phyloP scores from a whole-genome alignment of 768 basidiomycete genomes.

The Lactarius quietus region DNA sequence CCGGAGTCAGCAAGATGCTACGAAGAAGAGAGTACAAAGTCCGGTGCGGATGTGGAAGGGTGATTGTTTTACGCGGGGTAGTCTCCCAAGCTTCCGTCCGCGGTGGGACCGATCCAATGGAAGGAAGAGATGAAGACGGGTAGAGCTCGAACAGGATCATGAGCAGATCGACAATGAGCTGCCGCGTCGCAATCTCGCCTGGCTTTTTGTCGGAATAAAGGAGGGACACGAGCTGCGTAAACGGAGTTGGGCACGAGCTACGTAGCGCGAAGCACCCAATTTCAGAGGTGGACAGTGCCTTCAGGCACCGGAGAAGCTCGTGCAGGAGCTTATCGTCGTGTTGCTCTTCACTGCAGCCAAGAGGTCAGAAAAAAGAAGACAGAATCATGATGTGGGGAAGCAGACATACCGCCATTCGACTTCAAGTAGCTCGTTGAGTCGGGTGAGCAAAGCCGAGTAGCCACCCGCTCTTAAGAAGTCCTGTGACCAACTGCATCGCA shows the following conservation, averaged over 20 bases:
- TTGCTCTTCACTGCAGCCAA: conserved; percentile 79
- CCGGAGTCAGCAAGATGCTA: conserved; percentile 67
- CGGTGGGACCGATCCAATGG: conserved; percentile 35
- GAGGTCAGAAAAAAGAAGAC: not conserved
- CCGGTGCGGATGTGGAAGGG: conserved; percentile 70
- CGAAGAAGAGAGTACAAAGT: conserved; percentile 72
- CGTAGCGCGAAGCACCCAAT: conserved; percentile 89
- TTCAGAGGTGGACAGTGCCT: conserved; percentile 85
- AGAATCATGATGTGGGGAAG: not conserved
- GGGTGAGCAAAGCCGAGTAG: conserved; percentile 76
- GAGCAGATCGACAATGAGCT: conserved; percentile 86
- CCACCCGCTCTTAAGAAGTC: conserved; percentile 82
- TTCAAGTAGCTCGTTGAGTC: conserved; percentile 87
- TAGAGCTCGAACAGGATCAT: conserved; percentile 88
- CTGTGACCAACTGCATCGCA: conserved; percentile 71
- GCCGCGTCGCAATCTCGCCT: conserved; percentile 85
- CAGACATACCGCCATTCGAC: conserved; percentile 88
- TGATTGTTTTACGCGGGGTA: conserved; percentile 49
- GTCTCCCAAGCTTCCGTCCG: conserved; percentile 30
- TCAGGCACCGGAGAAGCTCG: conserved; percentile 89
- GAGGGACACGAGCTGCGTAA: conserved; percentile 74
- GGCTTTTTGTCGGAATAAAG: conserved; percentile 98
- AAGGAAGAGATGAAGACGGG: conserved; percentile 64
- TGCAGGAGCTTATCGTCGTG: conserved; percentile 94
- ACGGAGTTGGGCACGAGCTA: conserved; percentile 86